Evolutionary conservation across 768 basidiomycete genomes (phyloP), one percentile per base, ranked within the genome.

Genomic region (Mycena pura): DNA sequence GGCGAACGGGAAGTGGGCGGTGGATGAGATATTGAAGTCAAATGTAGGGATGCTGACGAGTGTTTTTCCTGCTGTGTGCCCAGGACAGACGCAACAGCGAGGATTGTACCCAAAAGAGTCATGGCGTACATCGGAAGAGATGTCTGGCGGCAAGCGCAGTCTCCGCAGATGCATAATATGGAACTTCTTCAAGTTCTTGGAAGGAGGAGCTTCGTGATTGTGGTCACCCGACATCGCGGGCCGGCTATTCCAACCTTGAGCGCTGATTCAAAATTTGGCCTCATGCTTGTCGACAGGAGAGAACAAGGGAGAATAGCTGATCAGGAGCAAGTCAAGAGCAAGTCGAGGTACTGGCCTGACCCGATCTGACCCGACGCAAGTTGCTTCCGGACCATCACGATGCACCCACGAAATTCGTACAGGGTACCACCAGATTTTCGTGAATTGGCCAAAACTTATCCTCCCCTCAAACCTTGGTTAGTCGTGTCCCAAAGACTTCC

Each of bases 401-500:
- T 82, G 80, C 81, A 82, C 66, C 55, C 72, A 9, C 74, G 80
- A 43, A 83, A 80, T 65, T 74, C 73, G 11, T 83, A 83, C 66
- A 64, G 56, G 38, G 61, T 57, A 6, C 66, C 74, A 14, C 72
- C 86, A 0, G 84, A 93, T 72, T 95, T 95, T 66, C 51, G 67
- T 1, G 67, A 69, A 15, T 79, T 96, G 6, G 87, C 89, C 0
- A 72, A 76, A 10, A 74, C 72, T 1, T 89, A 88, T 70, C 84
- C 87, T 0, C 73, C 82, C 2, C 79, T 94, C 21, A 74, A 77
- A 59, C 75, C 77, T 9, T 78, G 82, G 91, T 92, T 65, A 32
- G 85, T 71, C 9, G 17, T 4, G 15, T 24, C 15, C 27, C 28
- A 50, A 43, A 17, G 28, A 17, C 22, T 31, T 28, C 31, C 29